Conservation (phyloP, 2,329 filamentous ascomycete genomes). For the Fusarium sp. region DNA sequence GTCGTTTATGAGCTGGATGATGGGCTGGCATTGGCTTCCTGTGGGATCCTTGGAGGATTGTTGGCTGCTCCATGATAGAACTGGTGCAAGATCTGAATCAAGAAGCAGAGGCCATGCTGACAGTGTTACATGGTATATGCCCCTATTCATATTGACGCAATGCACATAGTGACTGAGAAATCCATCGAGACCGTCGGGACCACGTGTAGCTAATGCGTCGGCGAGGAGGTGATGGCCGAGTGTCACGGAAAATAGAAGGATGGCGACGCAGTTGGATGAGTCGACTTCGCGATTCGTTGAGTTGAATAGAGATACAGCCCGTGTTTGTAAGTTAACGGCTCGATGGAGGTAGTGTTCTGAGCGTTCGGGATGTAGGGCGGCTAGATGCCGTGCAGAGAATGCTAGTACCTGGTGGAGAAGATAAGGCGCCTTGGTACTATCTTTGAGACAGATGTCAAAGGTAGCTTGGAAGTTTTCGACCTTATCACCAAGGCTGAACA, state of each 20-base stretch:
- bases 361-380: background rate
- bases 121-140: constrained; percentile 4
- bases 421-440: constrained; percentile 10
- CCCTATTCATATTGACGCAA: constrained; percentile 22
- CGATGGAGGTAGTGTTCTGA: background rate
- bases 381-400: constrained; percentile 31
- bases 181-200: accelerated
- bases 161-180: constrained; percentile 16
- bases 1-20: background rate
- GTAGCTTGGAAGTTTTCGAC: background rate
- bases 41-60: background rate
- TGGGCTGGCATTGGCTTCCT: background rate
- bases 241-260: constrained; percentile 20
- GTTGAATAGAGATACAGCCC: constrained; percentile 29
- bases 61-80: constrained; percentile 9
- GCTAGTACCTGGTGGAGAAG: constrained; percentile 25
- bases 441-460: background rate
- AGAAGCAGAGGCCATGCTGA: constrained; percentile 6
- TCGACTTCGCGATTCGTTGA: background rate
- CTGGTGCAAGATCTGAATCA: background rate
- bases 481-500: constrained; percentile 8
- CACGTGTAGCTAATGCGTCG: constrained; percentile 6
- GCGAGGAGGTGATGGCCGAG: constrained; percentile 26
- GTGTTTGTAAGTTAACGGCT: constrained; percentile 13
- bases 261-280: constrained; percentile 12